Conservation (phyloP, 1,284 basidiomycete genomes). For the Marasmius tenuissimus region DNA sequence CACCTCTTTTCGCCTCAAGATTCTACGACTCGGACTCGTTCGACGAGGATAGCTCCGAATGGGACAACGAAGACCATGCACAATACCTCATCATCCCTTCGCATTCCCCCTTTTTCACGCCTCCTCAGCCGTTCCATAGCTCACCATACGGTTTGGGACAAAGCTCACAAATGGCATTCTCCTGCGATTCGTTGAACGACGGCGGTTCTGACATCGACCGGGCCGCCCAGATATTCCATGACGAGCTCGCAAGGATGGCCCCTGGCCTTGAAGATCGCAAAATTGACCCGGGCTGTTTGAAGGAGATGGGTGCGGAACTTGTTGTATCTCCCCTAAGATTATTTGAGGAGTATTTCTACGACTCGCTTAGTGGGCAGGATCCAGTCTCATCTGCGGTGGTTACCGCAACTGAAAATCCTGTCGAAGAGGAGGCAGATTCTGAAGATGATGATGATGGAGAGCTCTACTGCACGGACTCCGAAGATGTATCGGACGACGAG, state of each 20-base stretch:
- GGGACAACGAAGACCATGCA: slow-evolving; percentile 1
- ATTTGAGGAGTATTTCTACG: neutral
- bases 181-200: slow-evolving; percentile 7
- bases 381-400: no score
- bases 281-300: neutral
- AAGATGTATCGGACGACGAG: no score
- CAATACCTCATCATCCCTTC: slow-evolving; percentile 10
- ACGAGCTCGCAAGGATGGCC: neutral
- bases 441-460: neutral
- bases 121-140: neutral
- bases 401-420: neutral
- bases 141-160: neutral
- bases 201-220: neutral
- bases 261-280: neutral
- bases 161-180: neutral
- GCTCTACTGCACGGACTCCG: neutral
- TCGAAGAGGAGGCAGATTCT: neutral
- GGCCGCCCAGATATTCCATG: slow-evolving; percentile 1
- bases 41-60: slow-evolving; percentile 1
- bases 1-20: neutral
- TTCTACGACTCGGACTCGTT: neutral
- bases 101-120: slow-evolving; percentile 8
- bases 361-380: neutral
- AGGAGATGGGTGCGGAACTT: slow-evolving; percentile 1
- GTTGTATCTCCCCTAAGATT: neutral